Evolutionary conservation across 306 rosid species (phyloP), one percentile per base, ranked within the genome.

Genomic region (Pterocarpus macrocarpus): DNA sequence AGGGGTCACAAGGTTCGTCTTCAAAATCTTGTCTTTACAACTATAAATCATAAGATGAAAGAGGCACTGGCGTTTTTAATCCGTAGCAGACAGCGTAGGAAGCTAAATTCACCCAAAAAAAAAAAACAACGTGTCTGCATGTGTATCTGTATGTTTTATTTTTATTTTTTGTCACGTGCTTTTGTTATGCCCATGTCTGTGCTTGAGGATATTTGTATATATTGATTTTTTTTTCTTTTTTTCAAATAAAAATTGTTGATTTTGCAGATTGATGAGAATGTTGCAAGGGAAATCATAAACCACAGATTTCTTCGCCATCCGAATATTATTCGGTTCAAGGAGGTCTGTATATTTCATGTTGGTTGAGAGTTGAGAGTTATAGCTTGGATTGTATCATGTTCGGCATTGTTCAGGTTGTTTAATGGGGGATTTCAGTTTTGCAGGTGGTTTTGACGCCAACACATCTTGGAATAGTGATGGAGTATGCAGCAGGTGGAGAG

Each of bases 401-500:
- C 28, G 28, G 0, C 61, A 55, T 55, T 61, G 64, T 71, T 47
- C 39, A 7, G 79, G 62, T 53, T 57, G 68, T 86, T 71, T 83
- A 35, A 80, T 68, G 30, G 35, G 75, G 28, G 8, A n/a, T 77
- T 86, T 76, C 77, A 82, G 71, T 74, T 68, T 82, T 81, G 84
- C 87, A 92, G 97, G 87, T 91, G 79, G 94, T 93, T 53, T 84
- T 93, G 90, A 93, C 97, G 71, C 94, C 96, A 2, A 91, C 97
- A 1, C 97, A 93, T 89, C 87, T 93, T 43, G 95, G 91, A 64
- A 93, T 93, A 47, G 97, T 91, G 39, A 91, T 93, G 97, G 97
- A 93, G 89, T 91, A 93, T 80, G 97, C 97, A 6, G 96, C 97
- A 6, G 95, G 97, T 69, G 97, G 97, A 74, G 95, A 92, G 84